Percentiles rank a stretch among this genome's conserved stretches.
These are phyloP conservation scores for Phytophthora kernoviae DNA, from an alignment of 352 stramenopile genomes.

Conservation along the genomic window DNA sequence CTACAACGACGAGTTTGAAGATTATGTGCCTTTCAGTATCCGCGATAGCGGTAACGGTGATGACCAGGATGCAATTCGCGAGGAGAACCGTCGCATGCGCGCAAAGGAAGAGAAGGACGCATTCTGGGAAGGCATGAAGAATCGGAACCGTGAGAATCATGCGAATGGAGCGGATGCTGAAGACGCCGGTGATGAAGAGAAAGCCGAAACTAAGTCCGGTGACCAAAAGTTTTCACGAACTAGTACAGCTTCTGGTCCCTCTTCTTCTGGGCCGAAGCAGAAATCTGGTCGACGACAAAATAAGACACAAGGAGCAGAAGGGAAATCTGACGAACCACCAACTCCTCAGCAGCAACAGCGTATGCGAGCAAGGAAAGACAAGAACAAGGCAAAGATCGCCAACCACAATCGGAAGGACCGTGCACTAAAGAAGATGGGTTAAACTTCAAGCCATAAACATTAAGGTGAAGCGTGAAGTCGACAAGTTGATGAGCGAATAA, in stretches of 20 bases:
- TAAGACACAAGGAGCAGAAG: conserved; percentile 25
- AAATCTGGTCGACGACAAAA: conserved; percentile 33
- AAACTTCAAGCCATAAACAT: too few relatives aligned
- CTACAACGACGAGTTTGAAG: conserved; percentile 88
- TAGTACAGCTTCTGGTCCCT: neutral
- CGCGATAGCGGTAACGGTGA: conserved; percentile 47
- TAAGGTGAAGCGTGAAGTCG: too few relatives aligned
- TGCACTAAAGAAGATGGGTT: conserved; percentile 77
- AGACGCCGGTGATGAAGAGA: conserved; percentile 33
- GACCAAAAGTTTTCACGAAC: conserved; percentile 12
- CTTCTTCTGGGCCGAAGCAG: conserved; percentile 14
- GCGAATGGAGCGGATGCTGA: conserved; percentile 8
- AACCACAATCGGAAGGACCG: conserved; percentile 88
- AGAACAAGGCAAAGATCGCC: conserved; percentile 82
- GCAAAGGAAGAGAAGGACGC: conserved; percentile 64
- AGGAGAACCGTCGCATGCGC: conserved; percentile 57
- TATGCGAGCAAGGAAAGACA: conserved; percentile 51
- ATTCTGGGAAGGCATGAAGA: conserved; percentile 77
- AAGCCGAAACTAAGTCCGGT: conserved; percentile 6
- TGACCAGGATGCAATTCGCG: conserved; percentile 57
- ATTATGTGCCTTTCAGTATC: conserved; percentile 73
- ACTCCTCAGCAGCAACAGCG: conserved; percentile 49
- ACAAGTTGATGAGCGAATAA: too few relatives aligned
- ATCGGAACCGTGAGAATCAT: conserved; percentile 47
- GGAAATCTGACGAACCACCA: conserved; percentile 27